Conservation (phyloP, 2,329 filamentous ascomycete species). For the Dothiorella sarmentorum region DNA sequence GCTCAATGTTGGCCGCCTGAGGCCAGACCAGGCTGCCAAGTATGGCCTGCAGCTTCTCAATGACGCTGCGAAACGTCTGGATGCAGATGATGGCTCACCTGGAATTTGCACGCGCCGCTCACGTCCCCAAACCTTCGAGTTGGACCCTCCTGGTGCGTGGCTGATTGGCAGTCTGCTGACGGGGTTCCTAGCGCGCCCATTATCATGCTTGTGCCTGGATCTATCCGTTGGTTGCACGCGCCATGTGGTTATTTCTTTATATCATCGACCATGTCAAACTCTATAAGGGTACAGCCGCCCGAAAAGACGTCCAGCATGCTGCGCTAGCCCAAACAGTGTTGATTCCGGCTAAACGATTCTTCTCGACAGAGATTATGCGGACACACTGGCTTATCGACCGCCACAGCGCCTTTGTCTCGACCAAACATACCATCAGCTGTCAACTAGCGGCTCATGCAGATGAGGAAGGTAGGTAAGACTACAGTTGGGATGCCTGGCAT, state of each 20-base stretch:
- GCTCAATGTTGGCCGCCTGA: not conserved
- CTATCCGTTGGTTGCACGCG: not conserved
- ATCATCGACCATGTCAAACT: not conserved
- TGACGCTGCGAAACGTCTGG: not conserved
- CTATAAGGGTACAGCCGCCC: not conserved
- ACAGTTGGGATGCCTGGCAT: slow-evolving; percentile 5
- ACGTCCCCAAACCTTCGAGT: not conserved
- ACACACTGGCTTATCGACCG: not conserved
- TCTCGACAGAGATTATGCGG: not conserved
- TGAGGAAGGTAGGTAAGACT: slow-evolving; percentile 5
- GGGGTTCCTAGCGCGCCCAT: not conserved
- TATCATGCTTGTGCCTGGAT: not conserved
- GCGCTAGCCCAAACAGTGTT: not conserved
- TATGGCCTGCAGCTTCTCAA: not conserved
- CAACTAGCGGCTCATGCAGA: not conserved
- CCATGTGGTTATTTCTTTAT: not conserved
- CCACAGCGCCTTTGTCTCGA: not conserved
- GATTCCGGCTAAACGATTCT: not conserved
- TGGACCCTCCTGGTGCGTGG: not conserved
- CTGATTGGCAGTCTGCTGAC: not conserved
- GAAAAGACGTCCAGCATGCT: not conserved
- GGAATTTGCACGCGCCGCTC: not conserved
- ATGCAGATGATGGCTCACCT: not conserved
- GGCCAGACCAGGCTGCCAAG: not conserved
- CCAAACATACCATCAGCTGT: not conserved